Percentiles rank a stretch among this genome's conserved stretches.
Conservation (phyloP, 305 asterid genomes). For the Petunia hybrid region DNA sequence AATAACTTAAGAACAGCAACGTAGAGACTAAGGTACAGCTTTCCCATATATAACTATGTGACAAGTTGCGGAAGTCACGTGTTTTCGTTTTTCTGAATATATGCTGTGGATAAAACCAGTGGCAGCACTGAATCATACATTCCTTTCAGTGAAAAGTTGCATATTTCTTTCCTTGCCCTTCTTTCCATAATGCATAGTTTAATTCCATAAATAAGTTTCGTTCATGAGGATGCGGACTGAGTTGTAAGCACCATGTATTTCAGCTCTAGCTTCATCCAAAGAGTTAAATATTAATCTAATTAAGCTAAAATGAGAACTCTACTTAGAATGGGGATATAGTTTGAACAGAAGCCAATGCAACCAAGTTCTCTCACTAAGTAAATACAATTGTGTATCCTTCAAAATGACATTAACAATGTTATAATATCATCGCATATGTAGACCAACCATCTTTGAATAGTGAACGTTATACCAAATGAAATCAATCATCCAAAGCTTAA, state of each 20-base stretch:
- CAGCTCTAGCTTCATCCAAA: conserved; percentile 19
- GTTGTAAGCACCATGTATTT: not conserved
- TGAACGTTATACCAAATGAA: conserved; percentile 21
- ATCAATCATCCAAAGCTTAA: not conserved
- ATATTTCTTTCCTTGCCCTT: not conserved
- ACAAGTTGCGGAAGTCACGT: not conserved
- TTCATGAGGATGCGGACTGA: not conserved
- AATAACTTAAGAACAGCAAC: not conserved
- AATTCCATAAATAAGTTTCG: not conserved
- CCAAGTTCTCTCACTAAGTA: not conserved
- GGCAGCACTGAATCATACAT: conserved; percentile 2
- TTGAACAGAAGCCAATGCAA: conserved; percentile 21
- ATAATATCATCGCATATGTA: not conserved
- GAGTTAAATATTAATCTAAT: not conserved
- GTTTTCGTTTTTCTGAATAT: not conserved
- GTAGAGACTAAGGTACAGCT: not conserved
- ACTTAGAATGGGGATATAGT: not conserved
- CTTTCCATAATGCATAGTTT: not conserved
- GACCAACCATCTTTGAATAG: not conserved
- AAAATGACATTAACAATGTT: conserved; percentile 16
- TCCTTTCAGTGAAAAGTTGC: conserved; percentile 7
- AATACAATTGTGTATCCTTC: not conserved
- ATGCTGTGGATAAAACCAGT: not conserved
- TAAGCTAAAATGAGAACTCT: conserved; percentile 7
- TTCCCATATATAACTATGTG: conserved; percentile 10